Evolutionary conservation across 2,329 filamentous ascomycete genomes (phyloP), one percentile per base, ranked within the genome.

Genomic region (Ceratocystis harringtonii): DNA sequence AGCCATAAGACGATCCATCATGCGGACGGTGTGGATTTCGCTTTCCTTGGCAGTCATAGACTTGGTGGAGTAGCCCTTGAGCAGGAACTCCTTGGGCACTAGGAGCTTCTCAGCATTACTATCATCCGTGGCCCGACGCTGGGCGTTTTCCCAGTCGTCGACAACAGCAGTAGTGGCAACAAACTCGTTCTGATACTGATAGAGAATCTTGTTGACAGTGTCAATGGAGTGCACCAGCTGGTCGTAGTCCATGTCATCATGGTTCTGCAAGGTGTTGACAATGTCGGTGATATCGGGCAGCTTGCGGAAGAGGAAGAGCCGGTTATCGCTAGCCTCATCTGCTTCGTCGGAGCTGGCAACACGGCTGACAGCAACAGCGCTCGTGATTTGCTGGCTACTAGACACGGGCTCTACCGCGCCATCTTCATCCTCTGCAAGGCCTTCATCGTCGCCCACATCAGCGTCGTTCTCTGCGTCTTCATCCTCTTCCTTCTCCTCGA

Each of bases 1-100:
- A 6, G 84, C 82, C 78, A 83, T 81, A 68, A 84, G 76, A 65
- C 77, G 77, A 73, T 85, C 82, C 71, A 86, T 80, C 64, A 77
- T 71, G 65, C 81, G 79, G 3, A 78, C 75, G 55, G 81, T 77
- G 28, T 77, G 74, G 0, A 77, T 77, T 64, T 80, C 78, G 36
- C 73, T 75, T 68, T 75, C 73, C 52, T 77, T 75, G 15, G 79
- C 76, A 61, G 78, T 76, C 68, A 75, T 73, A n/a, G 63, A 10
- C 60, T 77, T 76, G 19, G 80, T 77, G 61, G 78, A 77, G 69
- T 80, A 79, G 15, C 81, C 82, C 71, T 79, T 81, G 69, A 84
- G 73, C 41, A 78, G 15, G 32, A 67, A 67, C 30, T 67, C 66
- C 55, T 67, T 67, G 25, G 57, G 64, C 5, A 63, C 63, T 6